These are phyloP conservation scores for Geranomyces michiganensis DNA, from an alignment of 192 early-diverging fungal genomes.

Conservation along the genomic window DNA sequence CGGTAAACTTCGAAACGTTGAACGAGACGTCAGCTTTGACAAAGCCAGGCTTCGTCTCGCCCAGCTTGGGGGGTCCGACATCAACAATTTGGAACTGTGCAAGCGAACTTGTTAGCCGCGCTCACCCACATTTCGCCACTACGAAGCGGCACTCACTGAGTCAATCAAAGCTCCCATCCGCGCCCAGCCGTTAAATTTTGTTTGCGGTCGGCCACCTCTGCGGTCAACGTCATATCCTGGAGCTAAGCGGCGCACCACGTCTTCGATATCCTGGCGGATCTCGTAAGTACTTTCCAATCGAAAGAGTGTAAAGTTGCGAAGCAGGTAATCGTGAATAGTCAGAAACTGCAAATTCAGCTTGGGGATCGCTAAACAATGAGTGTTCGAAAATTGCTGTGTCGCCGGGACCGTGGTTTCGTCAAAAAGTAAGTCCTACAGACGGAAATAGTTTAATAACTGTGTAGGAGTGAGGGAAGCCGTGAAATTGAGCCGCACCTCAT, in stretches of 20 bases:
- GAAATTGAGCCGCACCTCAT: conserved; percentile 61
- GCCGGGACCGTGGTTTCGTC: conserved; percentile 60
- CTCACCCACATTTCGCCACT: neutral
- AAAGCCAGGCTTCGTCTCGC: conserved; percentile 66
- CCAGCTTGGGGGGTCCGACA: conserved; percentile 71
- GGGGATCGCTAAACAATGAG: conserved; percentile 75
- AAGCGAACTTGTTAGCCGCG: neutral
- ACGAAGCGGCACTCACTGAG: conserved; percentile 40
- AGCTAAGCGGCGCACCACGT: conserved; percentile 79
- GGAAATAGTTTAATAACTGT: conserved; percentile 31
- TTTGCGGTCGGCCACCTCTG: conserved; percentile 52
- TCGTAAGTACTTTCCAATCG: conserved; percentile 80
- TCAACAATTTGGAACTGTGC: conserved; percentile 65
- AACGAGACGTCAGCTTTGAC: conserved; percentile 84
- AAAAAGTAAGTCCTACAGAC: conserved; percentile 59
- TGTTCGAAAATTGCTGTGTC: conserved; percentile 53
- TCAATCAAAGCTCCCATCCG: conserved; percentile 83
- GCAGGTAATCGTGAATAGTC: conserved; percentile 87
- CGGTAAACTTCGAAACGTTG: conserved; percentile 66
- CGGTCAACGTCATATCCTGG: conserved; percentile 60
- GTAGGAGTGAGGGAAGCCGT: conserved; percentile 7
- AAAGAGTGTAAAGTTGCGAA: conserved; percentile 82
- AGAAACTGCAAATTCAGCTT: conserved; percentile 95
- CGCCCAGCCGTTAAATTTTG: conserved; percentile 90
- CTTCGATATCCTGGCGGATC: conserved; percentile 87